Evolutionary conservation across 768 basidiomycete species (phyloP).

Genomic region (Phanerodontia chrysosporium): DNA sequence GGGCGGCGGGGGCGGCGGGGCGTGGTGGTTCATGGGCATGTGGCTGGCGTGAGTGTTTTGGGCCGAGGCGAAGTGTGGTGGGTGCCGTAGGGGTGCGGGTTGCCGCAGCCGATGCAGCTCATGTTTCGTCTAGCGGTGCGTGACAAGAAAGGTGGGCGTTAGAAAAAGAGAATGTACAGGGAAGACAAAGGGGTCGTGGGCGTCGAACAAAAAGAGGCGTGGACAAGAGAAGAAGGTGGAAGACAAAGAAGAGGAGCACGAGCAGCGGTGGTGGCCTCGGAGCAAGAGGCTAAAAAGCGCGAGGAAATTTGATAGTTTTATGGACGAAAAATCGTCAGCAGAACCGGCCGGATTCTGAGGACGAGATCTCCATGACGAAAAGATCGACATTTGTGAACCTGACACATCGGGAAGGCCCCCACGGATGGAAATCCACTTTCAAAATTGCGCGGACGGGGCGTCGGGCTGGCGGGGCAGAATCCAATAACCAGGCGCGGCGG

Average conservation of each 20-base stretch:
- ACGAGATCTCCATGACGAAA: not conserved
- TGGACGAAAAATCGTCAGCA: not conserved
- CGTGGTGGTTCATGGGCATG: constrained; percentile 18
- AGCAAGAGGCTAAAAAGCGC: not conserved
- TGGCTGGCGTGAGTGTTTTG: too few relatives aligned
- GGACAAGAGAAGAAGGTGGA: not conserved
- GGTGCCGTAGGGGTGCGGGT: constrained; percentile 41
- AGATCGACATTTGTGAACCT: not conserved
- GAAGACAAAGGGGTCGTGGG: not conserved
- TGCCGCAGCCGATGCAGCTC: constrained; percentile 74
- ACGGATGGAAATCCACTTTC: not conserved
- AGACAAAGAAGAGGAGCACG: not conserved
- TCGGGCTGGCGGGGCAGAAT: not conserved
- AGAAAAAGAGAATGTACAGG: not conserved
- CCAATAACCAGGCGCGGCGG: not conserved
- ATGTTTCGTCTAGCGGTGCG: constrained; percentile 63
- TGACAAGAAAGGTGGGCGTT: not conserved
- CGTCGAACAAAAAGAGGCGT: not conserved
- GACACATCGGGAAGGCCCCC: not conserved
- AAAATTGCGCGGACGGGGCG: constrained; percentile 5
- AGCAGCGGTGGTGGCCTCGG: not conserved
- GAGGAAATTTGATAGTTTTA: not conserved
- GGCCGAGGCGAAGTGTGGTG: constrained; percentile 6
- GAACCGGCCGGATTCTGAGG: not conserved
- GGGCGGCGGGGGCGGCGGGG: constrained; percentile 13